Conservation (phyloP, 2,329 filamentous ascomycete genomes). For the Paecilomyces dactylethromorphus region DNA sequence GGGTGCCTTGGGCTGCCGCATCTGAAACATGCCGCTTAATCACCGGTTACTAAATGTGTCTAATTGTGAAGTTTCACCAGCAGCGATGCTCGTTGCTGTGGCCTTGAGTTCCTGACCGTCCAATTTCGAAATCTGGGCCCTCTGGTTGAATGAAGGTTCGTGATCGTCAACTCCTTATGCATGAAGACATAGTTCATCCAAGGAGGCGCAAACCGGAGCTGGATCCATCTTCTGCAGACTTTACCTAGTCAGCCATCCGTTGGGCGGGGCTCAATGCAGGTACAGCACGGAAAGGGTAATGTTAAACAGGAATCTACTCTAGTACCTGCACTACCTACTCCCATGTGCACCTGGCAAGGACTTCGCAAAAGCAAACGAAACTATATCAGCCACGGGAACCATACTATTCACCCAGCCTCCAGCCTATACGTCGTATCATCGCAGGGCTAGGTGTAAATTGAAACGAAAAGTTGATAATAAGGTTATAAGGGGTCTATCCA, state of each 20-base stretch:
- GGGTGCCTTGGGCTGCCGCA: neutral
- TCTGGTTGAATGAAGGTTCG: neutral
- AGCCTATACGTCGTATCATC: neutral
- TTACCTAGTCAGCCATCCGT: too few relatives aligned
- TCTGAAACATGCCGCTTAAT: neutral
- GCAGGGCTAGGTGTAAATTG: neutral
- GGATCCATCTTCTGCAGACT: neutral
- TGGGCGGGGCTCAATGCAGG: neutral
- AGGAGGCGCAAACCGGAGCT: neutral
- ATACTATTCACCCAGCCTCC: neutral
- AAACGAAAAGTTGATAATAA: neutral
- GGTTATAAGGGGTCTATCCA: neutral
- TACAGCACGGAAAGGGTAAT: neutral
- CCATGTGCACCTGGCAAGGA: neutral
- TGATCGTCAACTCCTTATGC: neutral
- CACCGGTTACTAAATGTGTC: neutral
- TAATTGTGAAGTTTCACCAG: neutral
- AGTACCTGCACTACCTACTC: neutral
- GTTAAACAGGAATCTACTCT: neutral
- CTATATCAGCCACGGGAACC: neutral
- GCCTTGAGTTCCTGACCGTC: neutral
- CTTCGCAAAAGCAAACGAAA: neutral
- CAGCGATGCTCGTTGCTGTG: neutral
- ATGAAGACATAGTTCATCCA: neutral
- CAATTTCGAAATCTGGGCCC: neutral